Conservation (phyloP, 345 rosid species). For the Citrus sp. region DNA sequence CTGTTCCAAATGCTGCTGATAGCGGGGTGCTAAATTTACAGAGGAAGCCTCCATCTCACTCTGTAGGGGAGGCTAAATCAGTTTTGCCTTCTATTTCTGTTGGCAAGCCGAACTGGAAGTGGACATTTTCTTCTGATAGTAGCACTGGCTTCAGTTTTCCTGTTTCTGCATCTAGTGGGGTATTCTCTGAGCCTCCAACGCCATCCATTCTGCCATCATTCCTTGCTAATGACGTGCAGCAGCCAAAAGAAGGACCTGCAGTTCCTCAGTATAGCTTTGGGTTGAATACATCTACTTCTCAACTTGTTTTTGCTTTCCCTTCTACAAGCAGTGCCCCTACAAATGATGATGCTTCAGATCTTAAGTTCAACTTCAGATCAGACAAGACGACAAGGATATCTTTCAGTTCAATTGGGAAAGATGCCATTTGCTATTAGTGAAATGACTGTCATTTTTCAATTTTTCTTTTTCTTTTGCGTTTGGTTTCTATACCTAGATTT, state of each 20-base stretch:
- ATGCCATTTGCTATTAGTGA: slow-evolving; percentile 51
- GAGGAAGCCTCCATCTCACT: slow-evolving; percentile 43
- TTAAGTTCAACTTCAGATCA: slow-evolving; percentile 64
- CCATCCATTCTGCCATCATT: slow-evolving; percentile 64
- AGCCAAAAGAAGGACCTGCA: slow-evolving; percentile 35
- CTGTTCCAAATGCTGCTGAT: slow-evolving; percentile 25
- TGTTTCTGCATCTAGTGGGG: slow-evolving; percentile 48
- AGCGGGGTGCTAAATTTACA: slow-evolving; percentile 24
- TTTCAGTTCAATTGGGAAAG: slow-evolving; percentile 50
- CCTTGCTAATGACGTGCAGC: slow-evolving; percentile 22
- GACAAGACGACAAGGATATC: slow-evolving; percentile 51
- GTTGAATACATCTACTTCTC: slow-evolving; percentile 2
- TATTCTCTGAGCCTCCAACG: slow-evolving; percentile 73
- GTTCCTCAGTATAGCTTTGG: slow-evolving; percentile 63
- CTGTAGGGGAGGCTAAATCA: slow-evolving; percentile 53
- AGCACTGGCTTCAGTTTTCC: slow-evolving; percentile 69
- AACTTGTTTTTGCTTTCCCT: slow-evolving; percentile 65
- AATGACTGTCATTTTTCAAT: not conserved
- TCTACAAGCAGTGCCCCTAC: slow-evolving; percentile 41
- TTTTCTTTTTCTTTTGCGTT: not conserved
- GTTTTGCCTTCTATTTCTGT: slow-evolving; percentile 54
- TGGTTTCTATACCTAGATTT: not conserved
- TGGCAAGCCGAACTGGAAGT: slow-evolving; percentile 46
- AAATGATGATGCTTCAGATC: slow-evolving; percentile 41
- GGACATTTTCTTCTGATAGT: slow-evolving; percentile 48